Base-by-base conservation (phyloP, 768 basidiomycete species). In the Tricholoma matsutake region DNA sequence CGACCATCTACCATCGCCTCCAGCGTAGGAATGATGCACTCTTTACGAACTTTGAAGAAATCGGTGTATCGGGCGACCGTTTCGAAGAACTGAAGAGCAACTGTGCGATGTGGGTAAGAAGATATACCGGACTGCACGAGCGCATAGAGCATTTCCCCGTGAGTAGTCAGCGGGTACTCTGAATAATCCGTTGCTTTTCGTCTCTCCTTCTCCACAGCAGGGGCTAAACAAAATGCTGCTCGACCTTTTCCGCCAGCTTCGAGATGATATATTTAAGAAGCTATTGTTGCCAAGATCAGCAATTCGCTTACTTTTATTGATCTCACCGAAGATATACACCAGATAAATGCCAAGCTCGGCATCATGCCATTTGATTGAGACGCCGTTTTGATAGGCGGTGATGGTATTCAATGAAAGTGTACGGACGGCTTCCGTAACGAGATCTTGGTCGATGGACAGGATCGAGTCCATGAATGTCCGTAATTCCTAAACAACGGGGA, bases 271-370 rank as follows among this genome's bases (percentile, higher is more conserved):
- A 67, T 6, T 73, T 57, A 54, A 39, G 34, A 28, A 6, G 14
- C 4, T 43, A 7, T 7, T 37, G 3, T 47, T 18, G 34, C 58
- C 14, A 18, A 51, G 28, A 41, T 29, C 41, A 41, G 54, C 8
- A 32, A 55, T 53, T n/a, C 18, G 70, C 88, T 56, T 60, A 94
- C 96, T 85, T 79, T 94, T 96, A 73, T 86, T 87, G 65, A 96
- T 86, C 72, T 97, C 95, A 45, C 96, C 96, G 67, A 92, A 98
- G 34, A 96, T 91, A 69, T 87, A 98, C 9, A 98, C 87, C 25
- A 98, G 81, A 72, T 94, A 94, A n/a, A 96, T 78, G 0, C 92
- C 94, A 18, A 98, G 81, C 73, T 99, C 97, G 2, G 91, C 93
- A 64, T 96, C 89, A 66, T 94, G 87, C 97, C 97, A 98, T 61